Conservation (phyloP, 768 basidiomycete genomes). For the Cystobasidium ongulense region DNA sequence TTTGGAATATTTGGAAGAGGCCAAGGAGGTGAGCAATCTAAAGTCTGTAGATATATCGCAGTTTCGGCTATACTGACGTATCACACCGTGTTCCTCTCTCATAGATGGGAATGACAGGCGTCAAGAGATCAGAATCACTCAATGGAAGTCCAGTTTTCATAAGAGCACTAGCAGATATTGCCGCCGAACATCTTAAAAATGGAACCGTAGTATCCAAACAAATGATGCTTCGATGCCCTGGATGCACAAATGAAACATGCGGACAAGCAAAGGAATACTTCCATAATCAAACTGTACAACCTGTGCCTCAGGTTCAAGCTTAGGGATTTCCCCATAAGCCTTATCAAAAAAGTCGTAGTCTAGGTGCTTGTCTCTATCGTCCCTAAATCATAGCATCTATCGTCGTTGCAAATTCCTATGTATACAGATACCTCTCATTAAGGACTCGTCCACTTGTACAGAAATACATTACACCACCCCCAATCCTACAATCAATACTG, state of each 20-base stretch:
- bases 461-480: no score
- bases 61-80: not conserved
- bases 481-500: no score
- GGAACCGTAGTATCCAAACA: slow-evolving; percentile 3
- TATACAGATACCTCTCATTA: no score
- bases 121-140: slow-evolving; percentile 77
- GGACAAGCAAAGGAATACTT: slow-evolving; percentile 83
- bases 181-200: slow-evolving; percentile 64
- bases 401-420: no score
- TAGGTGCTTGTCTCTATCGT: no score
- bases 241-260: slow-evolving; percentile 83
- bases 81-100: not conserved
- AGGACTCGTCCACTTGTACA: no score
- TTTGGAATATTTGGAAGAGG: slow-evolving; percentile 84
- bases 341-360: no score
- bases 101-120: slow-evolving; percentile 75
- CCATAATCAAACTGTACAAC: not conserved
- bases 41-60: no score
- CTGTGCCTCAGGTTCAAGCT: not conserved
- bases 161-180: slow-evolving; percentile 85
- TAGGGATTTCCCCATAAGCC: not conserved
- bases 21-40: slow-evolving; percentile 75
- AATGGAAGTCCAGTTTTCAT: slow-evolving; percentile 96
- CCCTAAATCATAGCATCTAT: no score
- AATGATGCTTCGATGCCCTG: slow-evolving; percentile 68